Percentiles rank a stretch among this genome's conserved stretches.
These are phyloP conservation scores for Phalaenopsis hybrid DNA, from an alignment of 116 monocot species.

Conservation along the genomic window DNA sequence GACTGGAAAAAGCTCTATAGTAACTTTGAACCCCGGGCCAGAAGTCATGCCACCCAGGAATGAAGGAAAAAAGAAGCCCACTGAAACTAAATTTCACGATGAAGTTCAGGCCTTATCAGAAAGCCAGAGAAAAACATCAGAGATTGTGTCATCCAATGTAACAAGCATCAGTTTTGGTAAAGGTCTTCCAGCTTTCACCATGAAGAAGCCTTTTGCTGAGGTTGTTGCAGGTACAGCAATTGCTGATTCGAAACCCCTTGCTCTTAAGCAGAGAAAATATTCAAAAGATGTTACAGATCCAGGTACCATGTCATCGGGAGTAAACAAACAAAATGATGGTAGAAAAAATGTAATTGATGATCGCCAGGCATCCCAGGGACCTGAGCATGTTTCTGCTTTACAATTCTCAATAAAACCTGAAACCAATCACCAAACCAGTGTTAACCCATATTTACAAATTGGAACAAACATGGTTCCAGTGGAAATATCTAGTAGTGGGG, in stretches of 20 bases:
- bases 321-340: conserved; percentile 21
- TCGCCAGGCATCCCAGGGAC: conserved; percentile 20
- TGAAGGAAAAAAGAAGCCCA: conserved; percentile 24
- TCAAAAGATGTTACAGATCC: conserved; percentile 25
- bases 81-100: conserved; percentile 13
- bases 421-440: conserved; percentile 18
- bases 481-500: conserved; percentile 25
- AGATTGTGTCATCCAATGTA: conserved; percentile 15
- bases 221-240: conserved; percentile 65
- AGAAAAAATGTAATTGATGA: conserved; percentile 19
- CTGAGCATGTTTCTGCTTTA: conserved; percentile 18
- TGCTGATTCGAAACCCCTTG: conserved; percentile 34
- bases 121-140: conserved; percentile 15
- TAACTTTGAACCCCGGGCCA: conserved; percentile 7
- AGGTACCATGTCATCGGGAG: conserved; percentile 10
- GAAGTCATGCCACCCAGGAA: conserved; percentile 6
- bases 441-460: conserved; percentile 61
- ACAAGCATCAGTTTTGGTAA: conserved; percentile 60
- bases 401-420: conserved; percentile 13
- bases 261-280: conserved; percentile 47
- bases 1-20: conserved; percentile 2
- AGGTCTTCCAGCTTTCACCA: conserved; percentile 62
- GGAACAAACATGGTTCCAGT: conserved; percentile 74
- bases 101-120: conserved; percentile 20
- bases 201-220: conserved; percentile 88